Conservation (phyloP, 345 rosid genomes). For the Arabis alpina region DNA sequence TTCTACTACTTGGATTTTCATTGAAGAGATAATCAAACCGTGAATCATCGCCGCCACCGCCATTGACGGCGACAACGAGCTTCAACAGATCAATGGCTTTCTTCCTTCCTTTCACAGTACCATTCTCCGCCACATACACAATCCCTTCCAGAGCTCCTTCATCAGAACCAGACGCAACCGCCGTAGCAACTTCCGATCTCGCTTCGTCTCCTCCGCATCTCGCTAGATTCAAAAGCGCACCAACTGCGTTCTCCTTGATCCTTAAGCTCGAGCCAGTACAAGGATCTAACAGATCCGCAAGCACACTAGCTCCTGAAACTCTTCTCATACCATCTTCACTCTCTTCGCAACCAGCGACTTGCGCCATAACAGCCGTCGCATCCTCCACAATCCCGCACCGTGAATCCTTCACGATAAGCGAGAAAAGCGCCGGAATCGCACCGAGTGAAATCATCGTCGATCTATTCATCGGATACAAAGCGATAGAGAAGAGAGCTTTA, state of each 20-base stretch:
- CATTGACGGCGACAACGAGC: constrained; percentile 44
- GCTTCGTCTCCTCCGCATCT: constrained; percentile 60
- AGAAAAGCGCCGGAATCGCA: constrained; percentile 62
- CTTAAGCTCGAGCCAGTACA: constrained; percentile 69
- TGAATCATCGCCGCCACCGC: constrained; percentile 34
- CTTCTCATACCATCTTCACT: constrained; percentile 67
- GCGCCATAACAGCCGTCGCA: constrained; percentile 89
- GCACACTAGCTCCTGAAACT: constrained; percentile 56
- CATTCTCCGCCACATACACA: constrained; percentile 58
- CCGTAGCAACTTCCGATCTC: constrained; percentile 53
- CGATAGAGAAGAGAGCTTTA: constrained; percentile 82
- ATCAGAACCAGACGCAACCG: constrained; percentile 42
- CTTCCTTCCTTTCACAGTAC: constrained; percentile 65
- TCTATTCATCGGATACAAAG: constrained; percentile 71
- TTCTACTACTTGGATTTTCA: constrained; percentile 29
- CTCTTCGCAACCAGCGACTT: constrained; percentile 91
- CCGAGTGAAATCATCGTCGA: constrained; percentile 68
- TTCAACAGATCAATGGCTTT: constrained; percentile 65
- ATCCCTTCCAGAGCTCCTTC: constrained; percentile 64
- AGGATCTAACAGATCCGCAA: constrained; percentile 76
- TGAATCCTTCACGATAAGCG: constrained; percentile 71
- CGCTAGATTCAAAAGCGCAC: constrained; percentile 73
- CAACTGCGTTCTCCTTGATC: constrained; percentile 78
- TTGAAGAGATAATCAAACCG: constrained; percentile 41
- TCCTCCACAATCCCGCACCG: constrained; percentile 88